Evolutionary conservation across 495 filamentous ascomycete genomes (phyloP).

Genomic region (Chlorociboria aeruginascens): DNA sequence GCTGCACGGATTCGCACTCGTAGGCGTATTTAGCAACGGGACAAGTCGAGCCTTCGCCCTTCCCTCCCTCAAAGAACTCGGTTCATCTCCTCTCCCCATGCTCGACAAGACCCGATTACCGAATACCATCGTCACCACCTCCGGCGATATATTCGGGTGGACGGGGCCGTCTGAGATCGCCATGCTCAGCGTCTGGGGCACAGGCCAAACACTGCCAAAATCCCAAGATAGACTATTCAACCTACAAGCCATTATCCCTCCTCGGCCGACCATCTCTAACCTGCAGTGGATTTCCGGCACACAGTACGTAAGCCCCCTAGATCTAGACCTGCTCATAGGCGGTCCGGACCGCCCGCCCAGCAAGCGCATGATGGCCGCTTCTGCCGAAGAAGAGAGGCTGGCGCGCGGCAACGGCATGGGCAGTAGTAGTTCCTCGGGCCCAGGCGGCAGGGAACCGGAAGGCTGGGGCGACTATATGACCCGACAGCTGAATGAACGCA

Average conservation of each 20-base stretch:
- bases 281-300: slow-evolving; percentile 94
- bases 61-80: slow-evolving; percentile 76
- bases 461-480: slow-evolving; percentile 57
- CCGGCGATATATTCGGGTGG: slow-evolving; percentile 78
- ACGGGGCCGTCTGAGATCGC: slow-evolving; percentile 78
- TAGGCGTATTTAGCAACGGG: slow-evolving; percentile 75
- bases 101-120: slow-evolving; percentile 63
- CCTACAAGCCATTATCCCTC: slow-evolving; percentile 53
- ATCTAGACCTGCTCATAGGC: slow-evolving; percentile 85
- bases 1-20: slow-evolving; percentile 60
- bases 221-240: slow-evolving; percentile 69
- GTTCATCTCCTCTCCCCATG: slow-evolving; percentile 45
- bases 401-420: slow-evolving; percentile 30
- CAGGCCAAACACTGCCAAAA: slow-evolving; percentile 39
- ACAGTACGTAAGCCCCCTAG: slow-evolving; percentile 77
- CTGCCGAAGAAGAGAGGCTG: slow-evolving; percentile 30
- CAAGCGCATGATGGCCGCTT: slow-evolving; percentile 50
- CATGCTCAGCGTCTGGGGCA: slow-evolving; percentile 70
- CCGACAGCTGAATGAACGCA: slow-evolving; percentile 76
- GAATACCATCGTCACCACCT: slow-evolving; percentile 54
- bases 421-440: slow-evolving; percentile 20
- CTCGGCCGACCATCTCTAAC: slow-evolving; percentile 89
- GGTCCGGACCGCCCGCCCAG: slow-evolving; percentile 78
- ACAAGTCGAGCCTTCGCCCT: slow-evolving; percentile 69
- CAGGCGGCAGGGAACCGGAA: slow-evolving; percentile 24